Evolutionary conservation across 1,284 basidiomycete genomes (phyloP).

Genomic region (Xerocomus amazonicus): DNA sequence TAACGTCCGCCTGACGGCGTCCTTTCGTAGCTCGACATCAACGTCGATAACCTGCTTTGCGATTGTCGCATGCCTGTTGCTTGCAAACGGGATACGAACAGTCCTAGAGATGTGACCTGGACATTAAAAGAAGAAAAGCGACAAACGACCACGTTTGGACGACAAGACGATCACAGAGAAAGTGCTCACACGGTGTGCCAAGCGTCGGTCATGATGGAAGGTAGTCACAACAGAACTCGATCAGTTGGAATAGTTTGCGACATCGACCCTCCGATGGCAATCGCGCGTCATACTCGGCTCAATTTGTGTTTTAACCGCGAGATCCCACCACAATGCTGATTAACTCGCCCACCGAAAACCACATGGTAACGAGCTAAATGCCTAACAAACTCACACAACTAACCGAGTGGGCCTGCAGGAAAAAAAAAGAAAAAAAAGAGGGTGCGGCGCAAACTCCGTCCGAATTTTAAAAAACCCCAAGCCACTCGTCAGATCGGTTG

Average conservation of each 20-base stretch:
- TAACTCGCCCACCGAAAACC: not conserved
- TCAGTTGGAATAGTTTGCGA: not conserved
- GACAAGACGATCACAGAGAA: not conserved
- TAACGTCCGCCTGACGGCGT: conserved; percentile 71
- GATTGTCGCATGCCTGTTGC: conserved; percentile 68
- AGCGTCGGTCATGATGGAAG: conserved; percentile 25
- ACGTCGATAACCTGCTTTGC: conserved; percentile 82
- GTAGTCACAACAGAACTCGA: not conserved
- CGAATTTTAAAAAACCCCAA: too few relatives aligned
- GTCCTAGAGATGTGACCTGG: conserved; percentile 43
- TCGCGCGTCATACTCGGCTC: not conserved
- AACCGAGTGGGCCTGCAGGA: too few relatives aligned
- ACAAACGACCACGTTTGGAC: not conserved
- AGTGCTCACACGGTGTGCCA: conserved; percentile 34
- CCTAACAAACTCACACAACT: not conserved
- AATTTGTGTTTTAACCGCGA: too few relatives aligned
- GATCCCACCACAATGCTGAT: not conserved
- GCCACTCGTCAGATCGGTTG: too few relatives aligned
- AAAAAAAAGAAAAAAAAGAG: too few relatives aligned
- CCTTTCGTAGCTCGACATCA: conserved; percentile 77
- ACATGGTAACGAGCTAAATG: not conserved
- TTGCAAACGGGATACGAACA: conserved; percentile 75
- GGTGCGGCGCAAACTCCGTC: too few relatives aligned
- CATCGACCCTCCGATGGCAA: too few relatives aligned
- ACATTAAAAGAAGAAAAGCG: not conserved